Conservation (phyloP, 768 basidiomycete genomes). For the Pholiota microspora region DNA sequence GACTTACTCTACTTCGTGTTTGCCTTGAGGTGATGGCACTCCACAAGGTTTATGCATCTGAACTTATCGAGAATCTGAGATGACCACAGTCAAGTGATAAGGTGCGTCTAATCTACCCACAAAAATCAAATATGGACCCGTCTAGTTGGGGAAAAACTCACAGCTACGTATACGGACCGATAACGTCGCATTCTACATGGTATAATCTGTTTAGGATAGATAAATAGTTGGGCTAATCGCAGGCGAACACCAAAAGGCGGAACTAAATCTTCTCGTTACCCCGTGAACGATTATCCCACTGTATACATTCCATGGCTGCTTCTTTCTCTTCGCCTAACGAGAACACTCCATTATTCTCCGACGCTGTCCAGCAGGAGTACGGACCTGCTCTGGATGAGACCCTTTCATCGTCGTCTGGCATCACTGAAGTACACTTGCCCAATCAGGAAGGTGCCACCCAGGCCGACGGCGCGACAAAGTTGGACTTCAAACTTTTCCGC, state of each 20-base stretch:
- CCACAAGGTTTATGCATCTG: constrained; percentile 20
- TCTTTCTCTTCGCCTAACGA: constrained; percentile 14
- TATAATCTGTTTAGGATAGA: constrained; percentile 4
- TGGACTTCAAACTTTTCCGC: constrained; percentile 36
- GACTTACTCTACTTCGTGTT: constrained; percentile 32
- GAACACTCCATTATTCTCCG: constrained; percentile 16
- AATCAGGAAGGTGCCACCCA: constrained; percentile 28
- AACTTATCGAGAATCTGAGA: constrained; percentile 16
- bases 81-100: constrained; percentile 22
- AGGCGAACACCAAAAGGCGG: constrained; percentile 4
- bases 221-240: constrained; percentile 10
- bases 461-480: constrained; percentile 19
- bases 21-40: constrained; percentile 49
- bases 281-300: constrained; percentile 9
- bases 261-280: constrained; percentile 8
- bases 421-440: constrained; percentile 18
- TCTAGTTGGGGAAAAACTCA: background rate
- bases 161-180: constrained; percentile 5
- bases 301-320: constrained; percentile 11
- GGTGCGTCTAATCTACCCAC: constrained; percentile 1
- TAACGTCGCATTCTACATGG: background rate
- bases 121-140: background rate
- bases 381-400: constrained; percentile 6
- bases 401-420: constrained; percentile 18
- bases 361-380: background rate